Percentiles rank a stretch among this genome's conserved stretches.
These are phyloP conservation scores for Bretziella fagacearum DNA, from an alignment of 2,329 filamentous ascomycete species.

Conservation along the genomic window DNA sequence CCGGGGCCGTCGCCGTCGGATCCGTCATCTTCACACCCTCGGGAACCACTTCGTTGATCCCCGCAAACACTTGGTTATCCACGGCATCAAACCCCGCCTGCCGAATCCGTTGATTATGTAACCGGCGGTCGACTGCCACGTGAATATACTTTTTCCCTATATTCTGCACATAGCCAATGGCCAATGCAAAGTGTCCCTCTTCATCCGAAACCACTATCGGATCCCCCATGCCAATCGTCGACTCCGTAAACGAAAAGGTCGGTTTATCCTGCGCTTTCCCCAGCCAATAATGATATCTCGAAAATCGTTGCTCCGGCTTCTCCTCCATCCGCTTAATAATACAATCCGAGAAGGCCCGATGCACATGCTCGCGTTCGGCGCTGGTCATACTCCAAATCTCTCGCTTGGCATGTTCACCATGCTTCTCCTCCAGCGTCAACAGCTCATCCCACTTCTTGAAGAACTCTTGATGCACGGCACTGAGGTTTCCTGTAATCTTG, in stretches of 20 bases:
- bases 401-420: constrained; percentile 67
- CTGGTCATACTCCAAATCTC: constrained; percentile 97
- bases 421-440: constrained; percentile 85
- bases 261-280: constrained; percentile 46
- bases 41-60: constrained; percentile 65
- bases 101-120: constrained; percentile 71
- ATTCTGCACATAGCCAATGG: constrained; percentile 75
- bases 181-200: constrained; percentile 82
- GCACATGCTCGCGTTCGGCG: constrained; percentile 67
- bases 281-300: constrained; percentile 76
- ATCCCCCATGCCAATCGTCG: constrained; percentile 71
- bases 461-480: constrained; percentile 56
- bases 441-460: constrained; percentile 91
- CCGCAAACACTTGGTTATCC: constrained; percentile 70
- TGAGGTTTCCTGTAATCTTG: constrained; percentile 63
- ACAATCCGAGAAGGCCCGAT: constrained; percentile 78
- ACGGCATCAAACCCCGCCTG: constrained; percentile 57
- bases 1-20: background rate
- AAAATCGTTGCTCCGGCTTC: constrained; percentile 62
- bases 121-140: constrained; percentile 74
- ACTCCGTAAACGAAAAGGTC: constrained; percentile 75
- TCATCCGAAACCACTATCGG: constrained; percentile 96
- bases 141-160: constrained; percentile 61
- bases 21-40: constrained; percentile 8
- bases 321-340: constrained; percentile 41